Evolutionary conservation across 805 yeast genomes (phyloP).

Genomic region (Wickerhamiella lipophila): DNA sequence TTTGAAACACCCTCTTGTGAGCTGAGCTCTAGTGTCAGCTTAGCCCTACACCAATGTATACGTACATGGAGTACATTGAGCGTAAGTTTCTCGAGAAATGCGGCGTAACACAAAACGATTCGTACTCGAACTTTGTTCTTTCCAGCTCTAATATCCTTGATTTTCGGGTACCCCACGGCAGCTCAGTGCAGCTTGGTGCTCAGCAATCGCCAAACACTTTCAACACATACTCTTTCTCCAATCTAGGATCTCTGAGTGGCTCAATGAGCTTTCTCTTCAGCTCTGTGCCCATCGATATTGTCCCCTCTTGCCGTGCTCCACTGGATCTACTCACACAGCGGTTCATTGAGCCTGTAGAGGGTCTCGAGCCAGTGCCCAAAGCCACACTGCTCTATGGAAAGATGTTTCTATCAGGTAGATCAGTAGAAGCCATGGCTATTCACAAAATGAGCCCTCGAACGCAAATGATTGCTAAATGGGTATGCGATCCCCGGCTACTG

Average conservation of each 20-base stretch:
- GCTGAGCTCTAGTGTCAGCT: not conserved
- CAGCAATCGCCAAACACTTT: conserved; percentile 58
- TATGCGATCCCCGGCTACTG: conserved; percentile 49
- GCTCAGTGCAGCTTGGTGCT: conserved; percentile 53
- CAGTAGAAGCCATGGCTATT: conserved; percentile 65
- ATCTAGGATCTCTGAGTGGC: conserved; percentile 56
- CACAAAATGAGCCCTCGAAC: conserved; percentile 32
- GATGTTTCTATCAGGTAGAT: conserved; percentile 76
- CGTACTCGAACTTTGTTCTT: conserved; percentile 52
- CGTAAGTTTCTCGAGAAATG: conserved; percentile 57
- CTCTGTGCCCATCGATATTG: conserved; percentile 41
- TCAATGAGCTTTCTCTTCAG: conserved; percentile 72
- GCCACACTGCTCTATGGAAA: conserved; percentile 56
- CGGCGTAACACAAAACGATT: conserved; percentile 67
- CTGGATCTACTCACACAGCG: conserved; percentile 19
- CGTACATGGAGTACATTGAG: conserved; percentile 78
- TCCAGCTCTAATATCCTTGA: conserved; percentile 41
- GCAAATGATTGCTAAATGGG: conserved; percentile 61
- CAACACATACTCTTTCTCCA: conserved; percentile 58
- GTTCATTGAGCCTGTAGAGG: conserved; percentile 13
- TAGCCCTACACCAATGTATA: conserved; percentile 40
- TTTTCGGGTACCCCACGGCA: conserved; percentile 58
- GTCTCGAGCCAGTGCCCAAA: not conserved
- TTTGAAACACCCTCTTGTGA: too few relatives aligned
- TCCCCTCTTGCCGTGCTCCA: conserved; percentile 25